Conservation (phyloP, 2,329 filamentous ascomycete species). For the Ceratocystis lukuohia region DNA sequence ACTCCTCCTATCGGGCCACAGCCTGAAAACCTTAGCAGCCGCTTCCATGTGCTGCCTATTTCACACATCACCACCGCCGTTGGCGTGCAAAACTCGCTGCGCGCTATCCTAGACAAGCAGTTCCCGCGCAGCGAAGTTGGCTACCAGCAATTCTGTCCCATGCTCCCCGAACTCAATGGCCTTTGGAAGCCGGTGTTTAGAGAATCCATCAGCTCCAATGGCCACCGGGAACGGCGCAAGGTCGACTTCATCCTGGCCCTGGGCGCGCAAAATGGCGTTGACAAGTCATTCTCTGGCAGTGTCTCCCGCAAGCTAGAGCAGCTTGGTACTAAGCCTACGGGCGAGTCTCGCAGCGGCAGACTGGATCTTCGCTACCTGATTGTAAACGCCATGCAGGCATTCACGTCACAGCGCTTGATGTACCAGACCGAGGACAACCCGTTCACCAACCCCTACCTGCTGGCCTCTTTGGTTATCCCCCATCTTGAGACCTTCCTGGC, state of each 20-base stretch:
- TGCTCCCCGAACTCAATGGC: slow-evolving; percentile 36
- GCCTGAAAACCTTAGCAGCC: slow-evolving; percentile 13
- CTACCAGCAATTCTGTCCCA: slow-evolving; percentile 35
- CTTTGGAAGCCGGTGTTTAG: slow-evolving; percentile 42
- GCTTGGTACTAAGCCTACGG: slow-evolving; percentile 38
- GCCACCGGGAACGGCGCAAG: slow-evolving; percentile 27
- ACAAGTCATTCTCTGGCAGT: slow-evolving; percentile 35
- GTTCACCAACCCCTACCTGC: slow-evolving; percentile 38
- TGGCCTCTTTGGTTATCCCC: slow-evolving; percentile 46
- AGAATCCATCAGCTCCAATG: slow-evolving; percentile 23
- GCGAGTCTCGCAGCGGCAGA: slow-evolving; percentile 39
- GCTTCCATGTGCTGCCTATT: slow-evolving; percentile 29
- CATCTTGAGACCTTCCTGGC: slow-evolving; percentile 48
- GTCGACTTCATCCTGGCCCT: slow-evolving; percentile 48
- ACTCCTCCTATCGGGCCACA: slow-evolving; percentile 12
- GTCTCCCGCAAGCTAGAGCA: slow-evolving; percentile 42
- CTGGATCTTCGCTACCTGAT: slow-evolving; percentile 50
- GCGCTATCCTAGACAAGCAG: slow-evolving; percentile 37
- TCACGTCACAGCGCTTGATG: slow-evolving; percentile 37
- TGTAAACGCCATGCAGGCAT: slow-evolving; percentile 46
- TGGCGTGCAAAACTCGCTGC: slow-evolving; percentile 43
- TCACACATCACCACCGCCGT: slow-evolving; percentile 35
- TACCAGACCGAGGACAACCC: slow-evolving; percentile 41
- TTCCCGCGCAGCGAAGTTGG: slow-evolving; percentile 37
- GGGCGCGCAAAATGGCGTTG: slow-evolving; percentile 42